phyloP scores from a whole-genome alignment of 2,329 filamentous ascomycete species.

The Rhinocladiella similis region DNA sequence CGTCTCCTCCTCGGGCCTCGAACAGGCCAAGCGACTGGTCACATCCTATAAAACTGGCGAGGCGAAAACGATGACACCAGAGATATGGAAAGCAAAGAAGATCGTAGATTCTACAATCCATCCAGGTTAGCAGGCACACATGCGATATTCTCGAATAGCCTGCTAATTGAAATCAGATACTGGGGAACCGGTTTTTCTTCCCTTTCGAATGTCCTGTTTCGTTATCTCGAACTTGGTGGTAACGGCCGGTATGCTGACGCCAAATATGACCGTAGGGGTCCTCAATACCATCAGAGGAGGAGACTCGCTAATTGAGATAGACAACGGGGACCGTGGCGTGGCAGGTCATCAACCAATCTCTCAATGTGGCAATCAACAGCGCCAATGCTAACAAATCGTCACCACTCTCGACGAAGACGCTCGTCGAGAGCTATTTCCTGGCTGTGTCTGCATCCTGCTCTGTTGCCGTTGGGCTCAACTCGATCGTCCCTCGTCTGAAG shows the following conservation, averaged over 20 bases:
- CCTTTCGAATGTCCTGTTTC: conserved; percentile 97
- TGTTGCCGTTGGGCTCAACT: conserved; percentile 88
- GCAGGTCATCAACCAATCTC: conserved; percentile 95
- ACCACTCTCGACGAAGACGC: conserved; percentile 74
- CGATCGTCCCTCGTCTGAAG: conserved; percentile 81
- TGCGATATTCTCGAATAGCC: conserved; percentile 3
- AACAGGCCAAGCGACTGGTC: conserved; percentile 80
- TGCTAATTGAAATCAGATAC: conserved; percentile 63
- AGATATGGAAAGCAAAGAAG: conserved; percentile 95
- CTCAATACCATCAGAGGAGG: background rate
- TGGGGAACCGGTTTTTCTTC: conserved; percentile 84
- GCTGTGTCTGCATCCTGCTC: conserved; percentile 92
- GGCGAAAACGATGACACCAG: conserved; percentile 76
- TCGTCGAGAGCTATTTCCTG: conserved; percentile 85
- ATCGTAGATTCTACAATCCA: conserved; percentile 95
- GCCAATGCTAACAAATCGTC: conserved; percentile 96
- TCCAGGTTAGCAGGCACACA: conserved; percentile 65
- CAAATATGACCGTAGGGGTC: conserved; percentile 37
- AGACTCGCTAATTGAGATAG: conserved; percentile 29
- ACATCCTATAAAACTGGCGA: conserved; percentile 84
- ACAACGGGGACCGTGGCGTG: conserved; percentile 85
- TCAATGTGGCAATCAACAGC: conserved; percentile 97
- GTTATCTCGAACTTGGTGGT: conserved; percentile 92
- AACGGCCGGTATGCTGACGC: conserved; percentile 95
- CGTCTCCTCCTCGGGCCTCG: conserved; percentile 73